Base-by-base conservation (phyloP, 768 basidiomycete species). In the Tricholomella constricta region DNA sequence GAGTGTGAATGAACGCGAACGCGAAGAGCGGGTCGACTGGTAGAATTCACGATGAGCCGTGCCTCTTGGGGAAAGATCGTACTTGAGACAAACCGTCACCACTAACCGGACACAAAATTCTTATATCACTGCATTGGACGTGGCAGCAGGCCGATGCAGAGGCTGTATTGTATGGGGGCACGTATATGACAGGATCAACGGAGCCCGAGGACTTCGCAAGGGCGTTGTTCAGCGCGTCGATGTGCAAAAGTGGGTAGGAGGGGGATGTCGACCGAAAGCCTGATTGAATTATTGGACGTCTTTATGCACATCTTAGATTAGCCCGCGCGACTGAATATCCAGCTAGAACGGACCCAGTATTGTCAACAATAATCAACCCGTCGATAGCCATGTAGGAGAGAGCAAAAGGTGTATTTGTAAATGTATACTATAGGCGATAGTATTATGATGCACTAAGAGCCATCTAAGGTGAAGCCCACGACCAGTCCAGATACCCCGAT, bases 21-120 rank as follows among this genome's bases (percentile, higher is more conserved):
- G 89, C 94, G 52, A 93, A 86, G 31, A 94, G 70, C 1, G 95
- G 94, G 65, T 97, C 94, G 64, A 86, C 94, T 96, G 60, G 37
- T 31, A 17, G 46, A 2, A 43, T 31, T 45, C 36, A 34, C 11
- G 20, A 46, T 56, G 35, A 55, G 48, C 27, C 35, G 10, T 29
- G 44, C 38, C 43, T 31, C 23, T 38, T 17, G 34, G 37, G 35
- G 45, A 49, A 45, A 49, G 26, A 55, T 25, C 32, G 22, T 46
- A 23, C 31, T 42, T 35, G 35, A 45, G 45, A 59, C 88, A 66
- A 65, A 94, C 94, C 81, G 67, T 95, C 90, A 22, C 85, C 88
- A 60, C 89, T 90, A 38, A 96, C 78, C 19, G 91, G 91, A 60
- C 85, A 90, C 15, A 96, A 67, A 51, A 95, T 75, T 61, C 83